A percentile compares a stretch with the other conserved stretches of the same genome.
These are phyloP conservation scores for Rheum nobile DNA, from an alignment of 148 eudicot genomes.

Conservation along the genomic window DNA sequence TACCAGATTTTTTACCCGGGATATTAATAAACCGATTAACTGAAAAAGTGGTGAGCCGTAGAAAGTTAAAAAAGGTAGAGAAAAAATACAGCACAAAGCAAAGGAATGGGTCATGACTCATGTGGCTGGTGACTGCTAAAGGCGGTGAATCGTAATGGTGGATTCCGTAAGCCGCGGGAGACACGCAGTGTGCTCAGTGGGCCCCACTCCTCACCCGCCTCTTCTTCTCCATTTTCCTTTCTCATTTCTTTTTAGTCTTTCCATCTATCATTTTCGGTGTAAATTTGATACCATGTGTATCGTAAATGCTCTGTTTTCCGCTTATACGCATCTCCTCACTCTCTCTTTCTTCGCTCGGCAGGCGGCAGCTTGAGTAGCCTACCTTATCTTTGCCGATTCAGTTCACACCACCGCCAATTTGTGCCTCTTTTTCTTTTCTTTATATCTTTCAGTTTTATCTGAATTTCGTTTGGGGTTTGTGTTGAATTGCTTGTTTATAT, in stretches of 20 bases:
- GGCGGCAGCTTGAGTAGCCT: neutral
- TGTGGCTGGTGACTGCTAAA: neutral
- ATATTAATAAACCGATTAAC: neutral
- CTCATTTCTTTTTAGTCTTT: too few species aligned
- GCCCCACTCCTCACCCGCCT: neutral
- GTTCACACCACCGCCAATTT: neutral
- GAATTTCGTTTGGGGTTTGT: neutral
- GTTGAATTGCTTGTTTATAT: neutral
- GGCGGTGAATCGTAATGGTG: neutral
- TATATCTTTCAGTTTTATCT: too few species aligned
- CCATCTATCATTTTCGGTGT: too few species aligned
- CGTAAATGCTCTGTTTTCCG: neutral
- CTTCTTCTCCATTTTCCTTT: neutral
- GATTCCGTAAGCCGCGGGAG: neutral
- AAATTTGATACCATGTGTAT: too few species aligned
- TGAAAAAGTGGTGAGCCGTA: neutral
- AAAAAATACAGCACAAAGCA: too few species aligned
- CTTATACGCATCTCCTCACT: neutral
- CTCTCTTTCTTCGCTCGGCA: neutral
- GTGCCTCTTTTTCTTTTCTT: neutral
- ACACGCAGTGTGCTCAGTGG: neutral
- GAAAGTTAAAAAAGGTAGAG: neutral
- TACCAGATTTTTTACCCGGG: neutral
- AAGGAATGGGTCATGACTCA: neutral
- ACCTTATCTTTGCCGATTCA: neutral